Conservation (phyloP, 306 rosid genomes). For the Quercus cerris region DNA sequence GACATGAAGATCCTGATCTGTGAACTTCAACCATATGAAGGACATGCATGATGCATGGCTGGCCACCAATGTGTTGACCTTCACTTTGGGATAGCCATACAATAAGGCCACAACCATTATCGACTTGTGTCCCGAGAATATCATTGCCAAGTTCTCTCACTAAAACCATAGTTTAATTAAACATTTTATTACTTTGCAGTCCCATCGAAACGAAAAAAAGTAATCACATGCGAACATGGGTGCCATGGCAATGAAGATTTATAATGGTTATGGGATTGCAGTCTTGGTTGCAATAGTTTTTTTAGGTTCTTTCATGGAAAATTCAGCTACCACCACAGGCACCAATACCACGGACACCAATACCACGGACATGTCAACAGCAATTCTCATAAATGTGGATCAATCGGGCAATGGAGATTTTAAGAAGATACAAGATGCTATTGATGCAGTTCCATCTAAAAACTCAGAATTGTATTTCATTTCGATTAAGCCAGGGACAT, state of each 20-base stretch:
- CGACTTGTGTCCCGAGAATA: no score
- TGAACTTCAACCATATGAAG: background rate
- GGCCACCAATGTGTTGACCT: background rate
- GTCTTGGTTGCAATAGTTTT: background rate
- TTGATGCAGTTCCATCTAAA: slow-evolving; percentile 38
- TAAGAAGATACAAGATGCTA: slow-evolving; percentile 45
- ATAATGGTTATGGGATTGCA: background rate
- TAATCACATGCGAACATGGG: background rate
- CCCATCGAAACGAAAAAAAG: background rate
- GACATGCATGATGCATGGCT: background rate
- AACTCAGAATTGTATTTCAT: slow-evolving; percentile 41
- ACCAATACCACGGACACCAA: background rate
- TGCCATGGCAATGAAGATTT: background rate
- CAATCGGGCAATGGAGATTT: slow-evolving; percentile 40
- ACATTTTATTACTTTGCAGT: background rate
- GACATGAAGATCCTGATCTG: background rate
- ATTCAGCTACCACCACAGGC: background rate
- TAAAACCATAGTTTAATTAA: background rate
- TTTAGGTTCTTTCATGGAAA: background rate
- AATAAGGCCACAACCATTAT: background rate
- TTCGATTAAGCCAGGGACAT: slow-evolving; percentile 36
- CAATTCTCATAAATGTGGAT: slow-evolving; percentile 41
- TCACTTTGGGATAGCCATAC: background rate
- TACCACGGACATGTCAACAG: slow-evolving; percentile 5
- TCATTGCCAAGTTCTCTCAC: background rate